These are phyloP conservation scores for Nicotiana noctiflora DNA, from an alignment of 257 asterid genomes.

Conservation along the genomic window DNA sequence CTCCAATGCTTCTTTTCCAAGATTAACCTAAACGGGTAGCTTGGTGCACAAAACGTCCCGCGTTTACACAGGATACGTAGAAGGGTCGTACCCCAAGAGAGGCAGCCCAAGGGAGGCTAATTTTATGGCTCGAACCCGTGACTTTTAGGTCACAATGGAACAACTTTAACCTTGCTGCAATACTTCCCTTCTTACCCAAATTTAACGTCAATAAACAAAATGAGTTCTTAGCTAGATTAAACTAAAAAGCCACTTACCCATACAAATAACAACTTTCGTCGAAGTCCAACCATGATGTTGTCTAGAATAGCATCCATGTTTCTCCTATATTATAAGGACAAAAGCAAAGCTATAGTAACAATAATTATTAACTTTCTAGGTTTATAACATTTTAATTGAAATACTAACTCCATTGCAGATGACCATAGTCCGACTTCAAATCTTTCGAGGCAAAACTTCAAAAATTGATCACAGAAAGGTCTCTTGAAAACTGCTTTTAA, in stretches of 20 bases:
- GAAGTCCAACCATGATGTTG: conserved; percentile 27
- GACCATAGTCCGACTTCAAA: conserved; percentile 66
- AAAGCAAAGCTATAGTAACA: neutral
- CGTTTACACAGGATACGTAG: no score
- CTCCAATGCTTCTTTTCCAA: no score
- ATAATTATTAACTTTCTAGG: neutral
- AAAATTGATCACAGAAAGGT: neutral
- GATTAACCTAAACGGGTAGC: no score
- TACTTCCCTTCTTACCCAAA: neutral
- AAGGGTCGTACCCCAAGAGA: no score
- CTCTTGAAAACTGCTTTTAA: conserved; percentile 13
- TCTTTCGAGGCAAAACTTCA: conserved; percentile 27
- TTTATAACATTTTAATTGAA: neutral
- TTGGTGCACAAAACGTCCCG: no score
- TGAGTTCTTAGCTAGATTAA: neutral
- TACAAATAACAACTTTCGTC: conserved; percentile 44
- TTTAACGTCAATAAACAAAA: neutral
- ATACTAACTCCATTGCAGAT: conserved; percentile 39
- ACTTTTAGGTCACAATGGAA: no score
- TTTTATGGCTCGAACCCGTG: no score
- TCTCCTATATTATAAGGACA: conserved; percentile 18
- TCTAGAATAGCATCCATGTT: conserved; percentile 32
- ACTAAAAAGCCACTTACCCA: conserved; percentile 32
- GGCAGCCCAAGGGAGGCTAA: no score
- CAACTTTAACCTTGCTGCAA: no score